A percentile compares a stretch with the other conserved stretches of the same genome.
Conservation (phyloP, 345 rosid genomes). For the Citrus inodora region DNA sequence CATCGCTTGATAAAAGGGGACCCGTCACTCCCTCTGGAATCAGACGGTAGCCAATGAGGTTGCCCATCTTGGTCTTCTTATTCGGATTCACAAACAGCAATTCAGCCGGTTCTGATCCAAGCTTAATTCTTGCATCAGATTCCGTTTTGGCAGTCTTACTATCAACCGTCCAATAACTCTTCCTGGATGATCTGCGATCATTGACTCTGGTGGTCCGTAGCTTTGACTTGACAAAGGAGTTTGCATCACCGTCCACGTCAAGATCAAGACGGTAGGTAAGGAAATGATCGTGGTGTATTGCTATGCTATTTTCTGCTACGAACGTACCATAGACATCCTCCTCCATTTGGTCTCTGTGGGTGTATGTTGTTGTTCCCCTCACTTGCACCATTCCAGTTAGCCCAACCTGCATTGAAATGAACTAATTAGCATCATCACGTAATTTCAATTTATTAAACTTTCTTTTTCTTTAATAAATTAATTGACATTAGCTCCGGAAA, state of each 20-base stretch:
- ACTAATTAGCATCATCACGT: not conserved
- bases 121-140: conserved; percentile 30
- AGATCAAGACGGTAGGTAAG: conserved; percentile 43
- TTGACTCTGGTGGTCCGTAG: conserved; percentile 8
- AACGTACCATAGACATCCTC: conserved; percentile 34
- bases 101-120: conserved; percentile 29
- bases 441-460: not conserved
- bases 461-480: too few species aligned
- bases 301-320: conserved; percentile 35
- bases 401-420: conserved; percentile 27
- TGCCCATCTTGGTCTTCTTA: conserved; percentile 38
- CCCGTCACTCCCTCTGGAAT: conserved; percentile 20
- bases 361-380: conserved; percentile 29
- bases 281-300: conserved; percentile 42
- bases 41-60: conserved; percentile 36
- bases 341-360: conserved; percentile 23
- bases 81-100: conserved; percentile 35
- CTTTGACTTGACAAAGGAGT: conserved; percentile 39
- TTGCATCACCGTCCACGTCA: conserved; percentile 38
- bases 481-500: too few species aligned
- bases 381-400: conserved; percentile 35
- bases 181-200: conserved; percentile 26
- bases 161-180: conserved; percentile 44
- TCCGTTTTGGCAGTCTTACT: conserved; percentile 34
- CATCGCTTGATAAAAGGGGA: conserved; percentile 27